Conservation (phyloP, 306 rosid genomes). For the Vigna reflexopilosa region DNA sequence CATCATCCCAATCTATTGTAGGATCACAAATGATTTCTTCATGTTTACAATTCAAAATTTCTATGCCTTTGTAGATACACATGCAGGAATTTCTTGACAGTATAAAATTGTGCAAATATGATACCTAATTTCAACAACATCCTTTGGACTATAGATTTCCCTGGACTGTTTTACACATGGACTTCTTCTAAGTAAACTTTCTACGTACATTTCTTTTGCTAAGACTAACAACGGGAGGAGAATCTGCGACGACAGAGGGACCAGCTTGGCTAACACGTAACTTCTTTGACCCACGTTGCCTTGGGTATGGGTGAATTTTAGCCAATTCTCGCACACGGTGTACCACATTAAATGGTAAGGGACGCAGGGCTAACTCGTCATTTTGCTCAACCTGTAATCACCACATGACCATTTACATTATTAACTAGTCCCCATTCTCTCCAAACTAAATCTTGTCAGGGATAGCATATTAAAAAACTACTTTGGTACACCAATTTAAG, state of each 20-base stretch:
- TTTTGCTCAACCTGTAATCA: constrained; percentile 67
- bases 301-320: constrained; percentile 85
- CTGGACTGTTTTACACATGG: constrained; percentile 40
- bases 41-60: constrained; percentile 48
- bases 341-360: constrained; percentile 69
- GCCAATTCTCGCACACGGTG: constrained; percentile 85
- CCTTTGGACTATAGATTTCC: constrained; percentile 51
- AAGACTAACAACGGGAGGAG: constrained; percentile 43
- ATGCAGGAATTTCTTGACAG: constrained; percentile 37
- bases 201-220: constrained; percentile 61
- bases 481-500: not conserved
- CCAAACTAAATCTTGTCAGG: not conserved
- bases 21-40: constrained; percentile 33
- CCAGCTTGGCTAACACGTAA: constrained; percentile 39
- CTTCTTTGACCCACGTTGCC: constrained; percentile 66
- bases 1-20: constrained; percentile 24
- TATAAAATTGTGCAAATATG: constrained; percentile 44
- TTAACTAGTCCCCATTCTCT: constrained; percentile 4
- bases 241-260: constrained; percentile 48
- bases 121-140: constrained; percentile 56
- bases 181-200: constrained; percentile 52
- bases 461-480: constrained; percentile 18
- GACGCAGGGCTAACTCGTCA: constrained; percentile 57
- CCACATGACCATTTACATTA: constrained; percentile 36
- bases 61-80: constrained; percentile 47